phyloP scores from a whole-genome alignment of 1,284 basidiomycete species.

The Hortiboletus rubellus region DNA sequence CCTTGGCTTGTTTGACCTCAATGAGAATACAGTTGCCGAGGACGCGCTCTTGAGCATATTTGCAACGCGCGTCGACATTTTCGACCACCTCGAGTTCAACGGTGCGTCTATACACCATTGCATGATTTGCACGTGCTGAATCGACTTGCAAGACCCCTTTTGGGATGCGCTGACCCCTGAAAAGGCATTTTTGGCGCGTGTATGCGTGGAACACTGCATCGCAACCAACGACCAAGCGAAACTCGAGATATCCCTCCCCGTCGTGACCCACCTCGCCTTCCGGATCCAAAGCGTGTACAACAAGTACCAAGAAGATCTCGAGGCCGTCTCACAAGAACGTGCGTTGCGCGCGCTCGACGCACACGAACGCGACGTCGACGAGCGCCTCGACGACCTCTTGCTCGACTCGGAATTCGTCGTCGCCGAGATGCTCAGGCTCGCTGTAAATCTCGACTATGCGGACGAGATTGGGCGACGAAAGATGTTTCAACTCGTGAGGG shows the following conservation, averaged over 20 bases:
- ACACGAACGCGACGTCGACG: constrained; percentile 54
- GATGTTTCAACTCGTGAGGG: constrained; percentile 84
- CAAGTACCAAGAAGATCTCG: constrained; percentile 53
- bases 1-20: constrained; percentile 63
- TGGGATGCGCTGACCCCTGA: constrained; percentile 82
- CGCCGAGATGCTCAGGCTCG: constrained; percentile 79
- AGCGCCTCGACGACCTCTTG: constrained; percentile 49
- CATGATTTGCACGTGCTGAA: neutral
- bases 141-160: constrained; percentile 56
- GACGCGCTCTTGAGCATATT: constrained; percentile 68
- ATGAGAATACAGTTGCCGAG: constrained; percentile 60
- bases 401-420: constrained; percentile 64
- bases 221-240: constrained; percentile 62
- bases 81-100: constrained; percentile 69
- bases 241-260: constrained; percentile 79
- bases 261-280: constrained; percentile 89
- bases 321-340: constrained; percentile 47
- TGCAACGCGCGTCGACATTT: constrained; percentile 56
- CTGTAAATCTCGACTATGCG: constrained; percentile 85
- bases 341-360: constrained; percentile 43
- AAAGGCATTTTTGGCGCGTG: constrained; percentile 80
- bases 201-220: constrained; percentile 82
- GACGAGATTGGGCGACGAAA: constrained; percentile 95
- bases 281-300: constrained; percentile 83
- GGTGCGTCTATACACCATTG: constrained; percentile 47